Percentiles rank a stretch among this genome's conserved stretches.
These are phyloP conservation scores for Tetragonia tetragonoides DNA, from an alignment of 148 eudicot genomes.

Conservation along the genomic window DNA sequence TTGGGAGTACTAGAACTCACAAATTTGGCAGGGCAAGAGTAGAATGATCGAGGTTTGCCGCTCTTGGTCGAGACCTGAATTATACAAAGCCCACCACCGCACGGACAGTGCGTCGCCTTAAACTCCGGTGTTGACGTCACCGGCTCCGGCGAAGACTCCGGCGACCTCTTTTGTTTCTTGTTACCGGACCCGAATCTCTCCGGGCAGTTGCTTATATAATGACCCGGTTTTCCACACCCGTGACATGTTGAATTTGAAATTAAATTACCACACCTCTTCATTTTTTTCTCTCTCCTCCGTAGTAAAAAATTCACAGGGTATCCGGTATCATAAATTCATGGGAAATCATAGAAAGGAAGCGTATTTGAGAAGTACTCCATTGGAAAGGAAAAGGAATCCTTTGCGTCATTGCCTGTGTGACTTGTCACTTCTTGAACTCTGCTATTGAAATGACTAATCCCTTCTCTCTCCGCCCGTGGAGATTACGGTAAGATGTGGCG, in stretches of 20 bases:
- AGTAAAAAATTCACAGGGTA: neutral
- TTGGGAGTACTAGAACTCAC: neutral
- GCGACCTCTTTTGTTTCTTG: neutral
- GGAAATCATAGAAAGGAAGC: too few species aligned
- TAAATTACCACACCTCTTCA: neutral
- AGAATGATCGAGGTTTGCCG: neutral
- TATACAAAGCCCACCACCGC: neutral
- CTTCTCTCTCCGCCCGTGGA: neutral
- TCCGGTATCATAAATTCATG: too few species aligned
- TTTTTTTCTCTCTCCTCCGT: neutral
- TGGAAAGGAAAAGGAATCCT: neutral
- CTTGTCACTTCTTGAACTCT: neutral
- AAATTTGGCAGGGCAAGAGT: neutral
- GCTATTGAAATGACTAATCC: neutral
- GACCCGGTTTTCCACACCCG: neutral
- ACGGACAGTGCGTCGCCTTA: neutral
- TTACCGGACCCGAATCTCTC: neutral
- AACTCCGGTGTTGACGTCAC: neutral
- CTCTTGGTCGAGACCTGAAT: neutral
- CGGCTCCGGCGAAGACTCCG: neutral
- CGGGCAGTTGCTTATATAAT: neutral
- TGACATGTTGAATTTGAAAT: neutral
- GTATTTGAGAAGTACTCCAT: too few species aligned
- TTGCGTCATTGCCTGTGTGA: neutral
- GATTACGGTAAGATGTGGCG: neutral